Evolutionary conservation across 371 early-diverging fungal genomes (phyloP).

Genomic region (Apophysomyces ossiformis): DNA sequence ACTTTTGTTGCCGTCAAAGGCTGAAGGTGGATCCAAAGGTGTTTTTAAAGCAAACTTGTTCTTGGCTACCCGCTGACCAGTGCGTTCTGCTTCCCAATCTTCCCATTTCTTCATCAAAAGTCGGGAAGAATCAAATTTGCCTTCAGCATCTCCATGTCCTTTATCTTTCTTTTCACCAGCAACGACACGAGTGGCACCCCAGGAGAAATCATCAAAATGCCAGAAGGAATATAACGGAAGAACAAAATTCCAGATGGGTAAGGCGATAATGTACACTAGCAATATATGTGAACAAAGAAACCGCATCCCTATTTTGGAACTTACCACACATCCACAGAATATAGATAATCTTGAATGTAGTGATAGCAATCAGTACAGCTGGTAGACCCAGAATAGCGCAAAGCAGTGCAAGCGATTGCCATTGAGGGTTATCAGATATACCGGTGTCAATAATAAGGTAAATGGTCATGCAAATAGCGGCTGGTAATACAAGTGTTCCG

Average conservation of each 20-base stretch:
- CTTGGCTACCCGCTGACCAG: conserved; percentile 38
- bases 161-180: conserved; percentile 71
- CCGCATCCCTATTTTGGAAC: conserved; percentile 8
- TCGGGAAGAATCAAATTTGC: conserved; percentile 67
- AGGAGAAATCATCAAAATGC: conserved; percentile 97
- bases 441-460: conserved; percentile 59
- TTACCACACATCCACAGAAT: conserved; percentile 76
- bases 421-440: conserved; percentile 48
- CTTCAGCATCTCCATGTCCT: conserved; percentile 64
- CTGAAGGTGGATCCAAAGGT: conserved; percentile 29
- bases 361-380: conserved; percentile 85
- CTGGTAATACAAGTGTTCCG: conserved; percentile 85
- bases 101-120: conserved; percentile 68
- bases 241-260: conserved; percentile 96
- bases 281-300: not conserved
- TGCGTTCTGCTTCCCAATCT: conserved; percentile 76
- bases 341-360: conserved; percentile 82
- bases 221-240: conserved; percentile 95
- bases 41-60: conserved; percentile 37
- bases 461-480: conserved; percentile 71
- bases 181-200: conserved; percentile 89
- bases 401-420: conserved; percentile 74
- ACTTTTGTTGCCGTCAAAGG: conserved; percentile 31
- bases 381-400: conserved; percentile 77
- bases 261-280: conserved; percentile 64